These are phyloP conservation scores for Lepidium campestre DNA, from an alignment of 441 rosid species.

Conservation along the genomic window DNA sequence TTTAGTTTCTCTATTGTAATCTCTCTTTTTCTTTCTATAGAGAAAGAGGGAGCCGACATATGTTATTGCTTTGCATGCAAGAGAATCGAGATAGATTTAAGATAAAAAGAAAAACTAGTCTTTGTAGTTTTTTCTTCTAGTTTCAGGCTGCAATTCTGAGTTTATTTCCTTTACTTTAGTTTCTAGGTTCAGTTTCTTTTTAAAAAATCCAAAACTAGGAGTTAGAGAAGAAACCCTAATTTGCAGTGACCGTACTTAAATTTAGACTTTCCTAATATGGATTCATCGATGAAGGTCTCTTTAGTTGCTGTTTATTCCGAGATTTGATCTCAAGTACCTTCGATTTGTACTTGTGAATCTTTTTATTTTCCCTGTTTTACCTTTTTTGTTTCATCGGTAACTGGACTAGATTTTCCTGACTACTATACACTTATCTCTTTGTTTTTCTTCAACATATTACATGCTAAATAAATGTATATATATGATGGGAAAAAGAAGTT, in stretches of 20 bases:
- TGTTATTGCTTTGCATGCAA: slow-evolving; percentile 14
- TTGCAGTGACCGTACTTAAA: slow-evolving; percentile 17
- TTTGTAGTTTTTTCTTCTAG: not conserved
- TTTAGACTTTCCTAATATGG: slow-evolving; percentile 19
- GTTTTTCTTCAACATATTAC: not conserved
- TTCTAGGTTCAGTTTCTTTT: not conserved
- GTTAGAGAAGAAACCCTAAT: slow-evolving; percentile 22
- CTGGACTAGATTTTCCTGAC: not conserved
- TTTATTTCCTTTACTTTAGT: not conserved
- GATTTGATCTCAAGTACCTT: slow-evolving; percentile 25
- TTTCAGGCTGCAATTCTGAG: slow-evolving; percentile 3
- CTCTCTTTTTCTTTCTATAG: not conserved
- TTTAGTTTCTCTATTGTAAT: not conserved
- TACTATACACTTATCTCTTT: not conserved
- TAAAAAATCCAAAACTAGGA: not conserved
- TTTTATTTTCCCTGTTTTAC: not conserved
- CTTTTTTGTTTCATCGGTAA: slow-evolving; percentile 14
- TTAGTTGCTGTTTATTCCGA: slow-evolving; percentile 15
- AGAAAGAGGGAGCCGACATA: not conserved
- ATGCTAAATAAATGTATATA: not conserved
- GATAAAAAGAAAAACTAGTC: not conserved
- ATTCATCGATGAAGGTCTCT: slow-evolving; percentile 9
- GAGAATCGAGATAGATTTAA: not conserved
- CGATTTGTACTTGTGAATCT: slow-evolving; percentile 29
- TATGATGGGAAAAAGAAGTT: slow-evolving; percentile 43